phyloP scores from a whole-genome alignment of 495 filamentous ascomycete genomes.

The Aspergillus biplanus region DNA sequence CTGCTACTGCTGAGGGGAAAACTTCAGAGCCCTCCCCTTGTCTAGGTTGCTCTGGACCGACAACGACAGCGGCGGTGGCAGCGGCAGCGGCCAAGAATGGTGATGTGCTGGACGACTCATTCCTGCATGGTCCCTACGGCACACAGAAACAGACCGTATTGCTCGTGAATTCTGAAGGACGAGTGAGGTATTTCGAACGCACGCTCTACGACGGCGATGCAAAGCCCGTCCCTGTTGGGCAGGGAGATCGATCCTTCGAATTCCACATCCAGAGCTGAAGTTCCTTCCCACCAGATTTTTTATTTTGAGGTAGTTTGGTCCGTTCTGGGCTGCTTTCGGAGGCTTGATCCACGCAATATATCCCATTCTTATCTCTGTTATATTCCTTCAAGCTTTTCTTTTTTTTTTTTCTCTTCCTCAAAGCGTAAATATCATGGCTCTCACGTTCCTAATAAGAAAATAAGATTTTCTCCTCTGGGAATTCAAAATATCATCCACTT shows the following conservation, averaged over 20 bases:
- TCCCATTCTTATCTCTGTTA: not conserved
- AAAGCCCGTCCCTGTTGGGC: conserved; percentile 58
- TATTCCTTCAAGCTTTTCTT: not conserved
- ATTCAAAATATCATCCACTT: too few species aligned
- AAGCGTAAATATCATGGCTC: not conserved
- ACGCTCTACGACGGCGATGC: conserved; percentile 75
- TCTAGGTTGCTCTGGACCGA: too few species aligned
- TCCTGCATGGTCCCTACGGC: conserved; percentile 65
- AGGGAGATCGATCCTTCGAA: conserved; percentile 59
- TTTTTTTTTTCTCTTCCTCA: not conserved
- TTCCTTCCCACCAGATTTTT: too few species aligned
- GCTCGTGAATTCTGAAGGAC: conserved; percentile 73
- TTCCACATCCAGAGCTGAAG: conserved; percentile 32
- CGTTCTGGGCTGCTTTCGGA: not conserved
- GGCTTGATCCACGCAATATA: conserved; percentile 4
- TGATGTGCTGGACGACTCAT: conserved; percentile 32
- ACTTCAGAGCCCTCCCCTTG: not conserved
- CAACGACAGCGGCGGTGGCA: not conserved
- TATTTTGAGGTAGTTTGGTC: too few species aligned
- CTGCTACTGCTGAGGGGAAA: not conserved
- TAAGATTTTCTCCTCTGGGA: too few species aligned
- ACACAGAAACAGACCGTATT: conserved; percentile 91
- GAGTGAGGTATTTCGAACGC: conserved; percentile 80
- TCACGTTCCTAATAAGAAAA: too few species aligned
- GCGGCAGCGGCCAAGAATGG: conserved; percentile 19